Conservation (phyloP, 2,329 filamentous ascomycete genomes). For the Aspergillus eucalypticola region DNA sequence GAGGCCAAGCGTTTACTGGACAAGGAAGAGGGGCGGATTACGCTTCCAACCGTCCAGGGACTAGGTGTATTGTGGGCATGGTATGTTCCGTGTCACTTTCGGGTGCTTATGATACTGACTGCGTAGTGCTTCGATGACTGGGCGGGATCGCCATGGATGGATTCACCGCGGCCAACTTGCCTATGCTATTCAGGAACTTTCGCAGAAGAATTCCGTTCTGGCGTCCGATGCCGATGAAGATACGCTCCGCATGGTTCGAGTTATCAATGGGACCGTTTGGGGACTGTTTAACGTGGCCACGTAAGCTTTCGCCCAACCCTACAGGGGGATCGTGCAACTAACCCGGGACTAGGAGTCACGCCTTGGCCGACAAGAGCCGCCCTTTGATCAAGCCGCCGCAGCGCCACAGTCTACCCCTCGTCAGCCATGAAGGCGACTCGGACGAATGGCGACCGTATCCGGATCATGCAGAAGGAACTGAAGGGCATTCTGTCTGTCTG, state of each 20-base stretch:
- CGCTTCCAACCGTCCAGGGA: slow-evolving; percentile 33
- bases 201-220: slow-evolving; percentile 14
- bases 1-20: slow-evolving; percentile 36
- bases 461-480: slow-evolving; percentile 7
- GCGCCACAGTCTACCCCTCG: slow-evolving; percentile 5
- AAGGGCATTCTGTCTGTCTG: slow-evolving; percentile 22
- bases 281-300: slow-evolving; percentile 29
- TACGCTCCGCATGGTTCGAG: slow-evolving; percentile 12
- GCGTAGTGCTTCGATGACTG: slow-evolving; percentile 32
- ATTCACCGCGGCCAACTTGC: slow-evolving; percentile 30
- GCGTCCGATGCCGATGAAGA: slow-evolving; percentile 20
- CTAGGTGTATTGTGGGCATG: slow-evolving; percentile 33
- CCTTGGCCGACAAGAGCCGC: slow-evolving; percentile 22
- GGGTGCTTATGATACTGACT: background rate
- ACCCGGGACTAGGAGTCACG: slow-evolving; percentile 21
- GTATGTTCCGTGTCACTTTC: slow-evolving; percentile 18
- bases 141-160: slow-evolving; percentile 35
- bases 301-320: slow-evolving; percentile 18
- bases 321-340: slow-evolving; percentile 1
- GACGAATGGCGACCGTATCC: slow-evolving; percentile 29
- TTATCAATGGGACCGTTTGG: slow-evolving; percentile 23
- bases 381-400: slow-evolving; percentile 21
- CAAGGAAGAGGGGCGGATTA: slow-evolving; percentile 32
- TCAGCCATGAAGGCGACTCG: slow-evolving; percentile 11
- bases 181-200: slow-evolving; percentile 27